A percentile compares a stretch with the other conserved stretches of the same genome.
phyloP scores from a whole-genome alignment of 2,329 filamentous ascomycete genomes.

The Chrysoporthe puriensis region DNA sequence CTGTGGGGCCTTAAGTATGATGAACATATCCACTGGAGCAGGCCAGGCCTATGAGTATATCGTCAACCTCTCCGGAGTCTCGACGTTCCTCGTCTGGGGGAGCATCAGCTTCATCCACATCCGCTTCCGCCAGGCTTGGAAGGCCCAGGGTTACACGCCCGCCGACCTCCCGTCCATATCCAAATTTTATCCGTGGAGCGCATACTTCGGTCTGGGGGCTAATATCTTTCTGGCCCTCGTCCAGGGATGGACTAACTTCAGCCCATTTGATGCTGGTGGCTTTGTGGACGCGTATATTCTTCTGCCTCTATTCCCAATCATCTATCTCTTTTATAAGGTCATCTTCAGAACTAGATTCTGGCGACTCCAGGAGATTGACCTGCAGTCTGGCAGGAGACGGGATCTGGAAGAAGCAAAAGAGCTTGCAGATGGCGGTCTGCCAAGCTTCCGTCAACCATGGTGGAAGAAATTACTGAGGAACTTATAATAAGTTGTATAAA shows the following conservation, averaged over 20 bases:
- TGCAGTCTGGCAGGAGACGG: constrained; percentile 57
- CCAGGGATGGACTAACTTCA: constrained; percentile 64
- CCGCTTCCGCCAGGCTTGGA: constrained; percentile 69
- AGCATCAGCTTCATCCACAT: constrained; percentile 73
- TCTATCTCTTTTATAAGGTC: constrained; percentile 60
- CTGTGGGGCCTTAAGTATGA: constrained; percentile 73
- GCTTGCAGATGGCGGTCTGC: constrained; percentile 35
- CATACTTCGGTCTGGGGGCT: constrained; percentile 61
- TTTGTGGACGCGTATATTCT: constrained; percentile 69
- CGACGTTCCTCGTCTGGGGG: constrained; percentile 74
- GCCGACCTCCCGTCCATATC: constrained; percentile 60
- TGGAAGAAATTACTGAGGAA: constrained; percentile 50
- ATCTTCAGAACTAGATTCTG: constrained; percentile 56
- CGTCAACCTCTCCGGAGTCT: constrained; percentile 70
- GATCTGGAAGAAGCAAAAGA: constrained; percentile 55
- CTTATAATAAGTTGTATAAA: constrained; percentile 38
- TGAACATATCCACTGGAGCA: constrained; percentile 71
- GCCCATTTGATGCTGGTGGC: constrained; percentile 59
- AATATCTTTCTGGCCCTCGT: constrained; percentile 64
- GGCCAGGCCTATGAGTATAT: constrained; percentile 69
- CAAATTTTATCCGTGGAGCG: constrained; percentile 59
- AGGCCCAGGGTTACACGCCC: constrained; percentile 57
- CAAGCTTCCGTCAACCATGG: constrained; percentile 35
- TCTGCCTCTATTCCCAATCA: constrained; percentile 61
- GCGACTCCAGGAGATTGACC: constrained; percentile 56